Evolutionary conservation across 2,329 filamentous ascomycete genomes (phyloP).

Genomic region (Myriosclerotinia scirpicola): DNA sequence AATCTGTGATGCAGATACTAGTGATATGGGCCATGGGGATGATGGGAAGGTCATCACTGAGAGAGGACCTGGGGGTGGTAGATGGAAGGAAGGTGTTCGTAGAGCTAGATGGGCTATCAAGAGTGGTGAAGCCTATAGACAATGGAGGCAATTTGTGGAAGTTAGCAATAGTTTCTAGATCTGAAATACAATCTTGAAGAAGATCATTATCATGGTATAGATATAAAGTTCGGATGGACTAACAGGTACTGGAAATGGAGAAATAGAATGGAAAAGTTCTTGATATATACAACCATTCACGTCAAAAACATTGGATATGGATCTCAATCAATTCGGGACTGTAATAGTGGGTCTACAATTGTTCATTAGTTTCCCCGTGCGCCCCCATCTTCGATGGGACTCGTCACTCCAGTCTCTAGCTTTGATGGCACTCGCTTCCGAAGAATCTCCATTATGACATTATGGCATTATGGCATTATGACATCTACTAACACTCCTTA

Average conservation of each 20-base stretch:
- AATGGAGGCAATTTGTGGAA: constrained; percentile 82
- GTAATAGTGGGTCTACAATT: neutral
- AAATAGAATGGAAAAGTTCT: constrained; percentile 5
- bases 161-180: constrained; percentile 50
- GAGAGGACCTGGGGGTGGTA: constrained; percentile 76
- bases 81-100: constrained; percentile 94
- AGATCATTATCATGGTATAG: constrained; percentile 4
- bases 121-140: constrained; percentile 80
- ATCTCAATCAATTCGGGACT: neutral
- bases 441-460: neutral
- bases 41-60: constrained; percentile 80
- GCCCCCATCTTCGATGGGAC: neutral
- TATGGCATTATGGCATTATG: neutral
- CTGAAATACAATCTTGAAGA: neutral
- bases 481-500: neutral
- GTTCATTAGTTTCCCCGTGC: neutral
- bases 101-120: constrained; percentile 84
- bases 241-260: neutral
- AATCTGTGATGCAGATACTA: constrained; percentile 79
- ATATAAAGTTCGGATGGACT: neutral
- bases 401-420: neutral
- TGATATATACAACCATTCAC: neutral
- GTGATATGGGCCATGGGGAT: constrained; percentile 76
- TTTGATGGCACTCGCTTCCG: constrained; percentile 6
- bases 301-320: neutral